Evolutionary conservation across 2,329 filamentous ascomycete genomes (phyloP), one percentile per base, ranked within the genome.

Genomic region (Ceratocystis variospora): DNA sequence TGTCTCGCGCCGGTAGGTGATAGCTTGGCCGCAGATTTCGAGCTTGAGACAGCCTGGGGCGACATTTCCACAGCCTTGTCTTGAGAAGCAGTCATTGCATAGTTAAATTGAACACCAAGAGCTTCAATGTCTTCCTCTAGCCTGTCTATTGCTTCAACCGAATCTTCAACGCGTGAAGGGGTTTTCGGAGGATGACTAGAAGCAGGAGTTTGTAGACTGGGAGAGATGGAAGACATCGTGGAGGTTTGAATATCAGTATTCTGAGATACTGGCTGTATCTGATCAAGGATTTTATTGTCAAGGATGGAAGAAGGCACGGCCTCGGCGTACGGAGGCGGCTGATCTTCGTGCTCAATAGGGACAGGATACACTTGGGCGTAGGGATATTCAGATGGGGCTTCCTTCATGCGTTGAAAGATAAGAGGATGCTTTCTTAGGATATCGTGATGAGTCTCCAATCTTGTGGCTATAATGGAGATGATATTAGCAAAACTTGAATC

Each of bases 121-220:
- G 78, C 81, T 69, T 87, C 83, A 8, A 86, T 76, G 62, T 85
- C 78, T 41, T 87, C 84, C 69, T 87, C 83, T 17, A 87, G 76
- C 68, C 78, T 77, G 71, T 87, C 84, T 22, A 87, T 76, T 69
- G 83, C 83, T 71, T 85, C 83, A 7, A 87, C 75, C 1, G 83
- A 86, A 71, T 86, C 84, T 71, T 87, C 84, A 62, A 87, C 86
- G 19, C 82, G 80, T 31, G 79, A 73, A 46, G 73, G 71, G 59
- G 73, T 70, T 48, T 68, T 75, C 12, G 77, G 74, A 0, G 70
- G 76, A 37, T 25, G 61, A 41, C 15, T 46, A 17, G 62, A 5
- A 25, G 17, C 5, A 31, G 55, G 55, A 7, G 12, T 59, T 59
- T 37, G 55, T 3, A 59, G 28, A 59, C 28, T 8, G 7, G 28